Percentiles rank a stretch among this genome's conserved stretches.
Evolutionary conservation across 768 basidiomycete genomes (phyloP).

Genomic region (Lactarius trivialis): DNA sequence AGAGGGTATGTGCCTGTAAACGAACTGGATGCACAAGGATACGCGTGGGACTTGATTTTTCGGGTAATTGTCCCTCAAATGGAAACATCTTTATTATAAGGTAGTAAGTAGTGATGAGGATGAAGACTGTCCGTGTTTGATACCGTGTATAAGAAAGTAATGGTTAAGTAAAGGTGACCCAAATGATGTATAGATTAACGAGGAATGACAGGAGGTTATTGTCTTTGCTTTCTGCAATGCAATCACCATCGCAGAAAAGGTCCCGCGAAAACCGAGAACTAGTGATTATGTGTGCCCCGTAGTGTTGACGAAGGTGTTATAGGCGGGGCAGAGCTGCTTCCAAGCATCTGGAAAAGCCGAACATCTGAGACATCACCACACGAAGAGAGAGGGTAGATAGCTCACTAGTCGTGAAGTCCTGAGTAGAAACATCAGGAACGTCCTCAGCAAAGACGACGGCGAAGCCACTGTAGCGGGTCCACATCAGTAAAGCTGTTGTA

Average conservation of each 20-base stretch:
- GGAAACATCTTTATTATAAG: no score
- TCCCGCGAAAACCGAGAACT: not conserved
- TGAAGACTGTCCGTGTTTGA: not conserved
- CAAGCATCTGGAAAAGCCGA: not conserved
- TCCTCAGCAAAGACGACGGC: slow-evolving; percentile 17
- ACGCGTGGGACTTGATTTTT: no score
- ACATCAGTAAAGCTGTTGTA: not conserved
- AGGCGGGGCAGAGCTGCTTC: slow-evolving; percentile 6
- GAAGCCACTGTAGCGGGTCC: slow-evolving; percentile 1
- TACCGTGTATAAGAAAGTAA: not conserved
- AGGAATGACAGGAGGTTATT: not conserved
- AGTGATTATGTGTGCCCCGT: not conserved
- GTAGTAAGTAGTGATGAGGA: no score
- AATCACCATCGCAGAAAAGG: not conserved
- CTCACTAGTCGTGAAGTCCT: not conserved
- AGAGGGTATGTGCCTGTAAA: no score
- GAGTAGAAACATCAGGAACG: slow-evolving; percentile 3
- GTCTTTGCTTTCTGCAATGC: not conserved
- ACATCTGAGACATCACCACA: not conserved
- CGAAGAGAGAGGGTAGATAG: not conserved
- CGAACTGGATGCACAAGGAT: no score
- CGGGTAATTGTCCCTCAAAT: no score
- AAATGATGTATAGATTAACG: not conserved
- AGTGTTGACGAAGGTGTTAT: not conserved
- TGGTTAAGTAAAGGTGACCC: not conserved